Conservation (phyloP, 495 filamentous ascomycete species). For the Penicillium simplicissimum region DNA sequence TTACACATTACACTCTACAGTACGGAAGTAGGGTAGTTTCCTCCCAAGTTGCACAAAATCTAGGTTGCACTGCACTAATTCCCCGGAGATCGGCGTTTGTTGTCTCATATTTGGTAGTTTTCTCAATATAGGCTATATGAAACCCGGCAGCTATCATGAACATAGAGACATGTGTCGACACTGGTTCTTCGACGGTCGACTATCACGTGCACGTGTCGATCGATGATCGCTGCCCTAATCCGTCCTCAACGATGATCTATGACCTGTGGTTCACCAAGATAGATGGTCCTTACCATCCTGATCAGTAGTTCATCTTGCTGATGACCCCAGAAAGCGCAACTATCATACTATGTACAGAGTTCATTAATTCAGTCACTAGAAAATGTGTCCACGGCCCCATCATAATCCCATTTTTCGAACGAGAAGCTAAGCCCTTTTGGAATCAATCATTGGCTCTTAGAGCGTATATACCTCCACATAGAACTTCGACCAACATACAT, state of each 20-base stretch:
- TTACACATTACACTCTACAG: too few relatives aligned
- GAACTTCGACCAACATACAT: too few relatives aligned
- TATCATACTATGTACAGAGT: too few relatives aligned
- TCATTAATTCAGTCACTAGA: too few relatives aligned
- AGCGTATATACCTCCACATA: too few relatives aligned
- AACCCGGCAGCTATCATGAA: neutral
- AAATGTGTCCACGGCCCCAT: too few relatives aligned
- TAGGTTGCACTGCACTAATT: slow-evolving; percentile 8
- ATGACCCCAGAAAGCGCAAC: neutral
- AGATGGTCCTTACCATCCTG: neutral
- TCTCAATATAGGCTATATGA: slow-evolving; percentile 7
- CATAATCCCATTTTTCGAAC: too few relatives aligned
- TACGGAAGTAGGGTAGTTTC: too few relatives aligned
- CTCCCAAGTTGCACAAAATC: slow-evolving; percentile 18
- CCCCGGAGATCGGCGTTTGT: slow-evolving; percentile 2
- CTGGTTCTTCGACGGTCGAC: neutral
- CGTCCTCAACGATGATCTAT: neutral
- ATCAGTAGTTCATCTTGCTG: neutral
- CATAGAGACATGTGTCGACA: neutral
- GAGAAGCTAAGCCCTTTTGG: too few relatives aligned
- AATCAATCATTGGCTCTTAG: too few relatives aligned
- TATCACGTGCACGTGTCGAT: slow-evolving; percentile 2
- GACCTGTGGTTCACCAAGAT: neutral
- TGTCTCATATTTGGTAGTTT: neutral
- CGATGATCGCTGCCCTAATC: neutral